Evolutionary conservation across 2,329 filamentous ascomycete species (phyloP), one percentile per base, ranked within the genome.

Genomic region (Apiospora aurea): DNA sequence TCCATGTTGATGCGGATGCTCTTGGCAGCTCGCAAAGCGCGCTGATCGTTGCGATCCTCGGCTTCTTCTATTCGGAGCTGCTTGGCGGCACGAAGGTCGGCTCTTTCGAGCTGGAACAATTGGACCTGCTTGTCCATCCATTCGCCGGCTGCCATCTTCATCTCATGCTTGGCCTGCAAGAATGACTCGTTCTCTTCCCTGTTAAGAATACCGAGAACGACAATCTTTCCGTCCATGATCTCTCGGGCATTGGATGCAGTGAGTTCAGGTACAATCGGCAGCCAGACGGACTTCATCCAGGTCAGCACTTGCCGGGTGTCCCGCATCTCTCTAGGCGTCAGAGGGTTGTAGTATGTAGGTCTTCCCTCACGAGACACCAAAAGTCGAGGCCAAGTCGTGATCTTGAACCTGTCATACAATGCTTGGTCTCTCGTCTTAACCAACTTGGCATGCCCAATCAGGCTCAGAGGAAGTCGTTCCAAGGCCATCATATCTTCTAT

Each of bases 51-150:
- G 69, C 95, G 93, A 81, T 98, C 96, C 80, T 98, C 93, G 5
- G 96, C 97, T 82, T 99, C 96, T 81, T 99, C 96, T 71, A 99
- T 96, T 67, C 96, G 91, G 74, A 98, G 87, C 81, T 98, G 95
- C 85, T 99, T 99, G 6, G 95, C 92, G 81, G 98, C 95, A 70
- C 96, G 92, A 68, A 98, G 87, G 82, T 97, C 96, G 84, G 98
- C 94, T 72, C 96, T 89, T 83, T 98, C 96, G 21, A 97, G 90
- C 81, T 97, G 94, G 87, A 97, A 98, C 51, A 94, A 88, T 76
- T 96, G 92, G 24, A 94, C 93, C 82, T 98, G 94, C 84, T 97
- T 96, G 81, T 98, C 96, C 89, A 98, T 97, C 95, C 96, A 99
- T 82, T 98, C 96, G 73, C 95, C 89, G 11, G 96, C 96, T 1